Evolutionary conservation across 352 stramenopile genomes (phyloP).

Genomic region (Globisporangium cederbergense): DNA sequence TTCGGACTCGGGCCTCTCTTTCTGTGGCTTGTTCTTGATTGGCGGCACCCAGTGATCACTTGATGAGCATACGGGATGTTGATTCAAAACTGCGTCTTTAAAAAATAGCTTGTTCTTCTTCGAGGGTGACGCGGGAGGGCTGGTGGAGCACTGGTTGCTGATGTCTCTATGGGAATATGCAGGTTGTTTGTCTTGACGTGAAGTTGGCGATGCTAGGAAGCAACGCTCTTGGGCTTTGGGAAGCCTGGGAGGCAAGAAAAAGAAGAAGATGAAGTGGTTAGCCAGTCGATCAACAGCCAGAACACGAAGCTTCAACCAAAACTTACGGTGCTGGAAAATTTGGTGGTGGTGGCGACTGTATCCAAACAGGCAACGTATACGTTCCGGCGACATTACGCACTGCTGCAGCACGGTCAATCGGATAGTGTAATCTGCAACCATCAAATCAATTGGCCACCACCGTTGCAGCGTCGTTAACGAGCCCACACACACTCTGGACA

Average conservation of each 20-base stretch:
- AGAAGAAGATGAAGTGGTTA: not conserved
- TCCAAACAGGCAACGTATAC: conserved; percentile 4
- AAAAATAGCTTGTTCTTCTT: conserved; percentile 36
- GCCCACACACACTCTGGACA: not conserved
- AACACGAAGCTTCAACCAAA: not conserved
- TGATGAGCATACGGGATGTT: conserved; percentile 12
- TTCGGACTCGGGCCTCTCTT: not conserved
- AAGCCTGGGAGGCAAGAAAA: not conserved
- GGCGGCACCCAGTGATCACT: conserved; percentile 4
- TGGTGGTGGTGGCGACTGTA: conserved; percentile 5
- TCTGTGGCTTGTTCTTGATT: not conserved
- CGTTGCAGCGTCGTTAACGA: not conserved
- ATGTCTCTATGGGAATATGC: conserved; percentile 2
- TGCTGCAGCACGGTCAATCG: not conserved
- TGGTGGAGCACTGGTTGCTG: not conserved
- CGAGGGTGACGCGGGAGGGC: not conserved
- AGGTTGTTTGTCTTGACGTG: not conserved
- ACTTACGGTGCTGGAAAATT: conserved; percentile 4
- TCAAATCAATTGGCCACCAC: not conserved
- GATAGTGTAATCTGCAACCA: not conserved
- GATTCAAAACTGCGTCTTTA: conserved; percentile 52
- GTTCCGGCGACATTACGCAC: not conserved
- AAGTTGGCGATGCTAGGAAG: not conserved
- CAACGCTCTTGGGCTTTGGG: not conserved
- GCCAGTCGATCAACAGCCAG: not conserved